phyloP scores from a whole-genome alignment of 2,329 filamentous ascomycete species.

The Dactylonectria estremocensis region DNA sequence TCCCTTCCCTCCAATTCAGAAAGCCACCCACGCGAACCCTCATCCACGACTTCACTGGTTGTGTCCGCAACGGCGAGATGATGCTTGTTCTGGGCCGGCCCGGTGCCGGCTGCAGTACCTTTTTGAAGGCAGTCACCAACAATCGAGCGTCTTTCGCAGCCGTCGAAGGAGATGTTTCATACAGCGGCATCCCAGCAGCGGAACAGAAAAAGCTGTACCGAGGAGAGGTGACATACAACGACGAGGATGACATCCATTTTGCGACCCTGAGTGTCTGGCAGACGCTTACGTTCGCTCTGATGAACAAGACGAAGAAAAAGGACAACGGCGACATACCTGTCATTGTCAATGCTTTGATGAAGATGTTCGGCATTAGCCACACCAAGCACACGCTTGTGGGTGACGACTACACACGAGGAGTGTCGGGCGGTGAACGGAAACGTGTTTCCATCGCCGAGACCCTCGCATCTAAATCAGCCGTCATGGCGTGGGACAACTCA shows the following conservation, averaged over 20 bases:
- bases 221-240: constrained; percentile 85
- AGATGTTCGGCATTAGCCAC: constrained; percentile 85
- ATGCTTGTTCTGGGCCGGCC: constrained; percentile 74
- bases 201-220: constrained; percentile 79
- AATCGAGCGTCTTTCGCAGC: constrained; percentile 75
- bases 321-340: constrained; percentile 75
- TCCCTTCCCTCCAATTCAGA: constrained; percentile 52
- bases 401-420: constrained; percentile 79
- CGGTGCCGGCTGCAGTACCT: constrained; percentile 82
- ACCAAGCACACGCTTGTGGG: constrained; percentile 83
- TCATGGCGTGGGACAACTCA: constrained; percentile 86
- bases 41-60: constrained; percentile 53
- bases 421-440: constrained; percentile 86
- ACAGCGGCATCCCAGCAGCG: constrained; percentile 79
- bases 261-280: constrained; percentile 83
- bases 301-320: constrained; percentile 81
- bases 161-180: constrained; percentile 79
- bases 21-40: constrained; percentile 47
- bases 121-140: constrained; percentile 83
- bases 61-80: constrained; percentile 56
- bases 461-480: constrained; percentile 79
- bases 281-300: constrained; percentile 81
- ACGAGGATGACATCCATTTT: constrained; percentile 83
- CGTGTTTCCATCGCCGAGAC: constrained; percentile 86
- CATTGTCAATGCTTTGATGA: constrained; percentile 79